Evolutionary conservation across 1,284 basidiomycete species (phyloP), one percentile per base, ranked within the genome.

Genomic region (Puccinia coronata): DNA sequence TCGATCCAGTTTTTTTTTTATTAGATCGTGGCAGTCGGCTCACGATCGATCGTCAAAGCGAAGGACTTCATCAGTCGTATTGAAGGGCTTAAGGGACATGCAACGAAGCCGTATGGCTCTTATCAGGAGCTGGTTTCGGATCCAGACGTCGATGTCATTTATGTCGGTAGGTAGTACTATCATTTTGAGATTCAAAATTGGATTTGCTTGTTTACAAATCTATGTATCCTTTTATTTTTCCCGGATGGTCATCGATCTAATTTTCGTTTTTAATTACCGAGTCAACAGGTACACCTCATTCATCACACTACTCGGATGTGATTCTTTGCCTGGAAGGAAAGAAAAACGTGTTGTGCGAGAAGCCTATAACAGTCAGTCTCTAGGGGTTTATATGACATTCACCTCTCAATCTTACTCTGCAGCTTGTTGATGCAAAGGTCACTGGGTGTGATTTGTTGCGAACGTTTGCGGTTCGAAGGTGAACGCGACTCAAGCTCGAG

Each of bases 51-150:
- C 23, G 88, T 89, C 34, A 92, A 90, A 63, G 94, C 94, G 4
- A 87, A 90, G 82, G 88, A 89, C 53, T 96, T 96, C 85, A 90
- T 95, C 84, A 85, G 89, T 72, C 69, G 57, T 31, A 55, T 79
- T 70, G 65, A 34, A 59, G n/a, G 65, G 18, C 39, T 79, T 2
- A 20, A 71, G 28, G 34, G 25, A 14, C 36, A 71, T 43, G 23
- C 39, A 43, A 39, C 70, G 4, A 92, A 91, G 84, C 90, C 91
- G 3, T 94, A 91, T 83, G 93, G 92, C 18, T 89, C 88, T 28
- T 96, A 97, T 84, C 89, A 90, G 73, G 91, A 92, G 78, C 90
- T 96, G 0, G 94, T 91, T 83, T 88, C 89, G 14, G 92, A 95
- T 85, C 87, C 88, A 82, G 91, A 92, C 59, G 82, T 89, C 83